These are phyloP conservation scores for Xanthoconium purpureum DNA, from an alignment of 768 basidiomycete species.

Conservation along the genomic window DNA sequence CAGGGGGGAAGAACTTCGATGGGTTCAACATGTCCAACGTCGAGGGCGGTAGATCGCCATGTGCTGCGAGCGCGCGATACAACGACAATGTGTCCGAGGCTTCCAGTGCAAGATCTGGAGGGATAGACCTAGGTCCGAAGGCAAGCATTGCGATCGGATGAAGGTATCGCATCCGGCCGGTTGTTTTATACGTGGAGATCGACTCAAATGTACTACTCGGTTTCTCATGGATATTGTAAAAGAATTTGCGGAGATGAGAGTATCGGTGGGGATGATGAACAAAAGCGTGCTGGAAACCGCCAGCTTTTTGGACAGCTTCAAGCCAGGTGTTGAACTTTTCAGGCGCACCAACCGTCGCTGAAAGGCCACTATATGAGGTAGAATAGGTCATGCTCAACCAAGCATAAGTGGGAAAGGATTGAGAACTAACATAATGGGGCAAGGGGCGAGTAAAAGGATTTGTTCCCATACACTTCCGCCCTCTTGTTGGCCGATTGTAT, in stretches of 20 bases:
- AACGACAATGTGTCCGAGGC: constrained; percentile 53
- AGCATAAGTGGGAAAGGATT: background rate
- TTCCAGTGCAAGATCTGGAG: constrained; percentile 63
- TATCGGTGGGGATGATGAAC: constrained; percentile 67
- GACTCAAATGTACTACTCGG: constrained; percentile 31
- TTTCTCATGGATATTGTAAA: constrained; percentile 40
- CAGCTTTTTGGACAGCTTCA: constrained; percentile 53
- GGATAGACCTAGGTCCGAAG: constrained; percentile 48
- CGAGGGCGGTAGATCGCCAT: constrained; percentile 22
- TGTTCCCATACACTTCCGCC: constrained; percentile 74
- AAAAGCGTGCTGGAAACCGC: constrained; percentile 57
- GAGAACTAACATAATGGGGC: constrained; percentile 61
- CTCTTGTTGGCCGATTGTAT: constrained; percentile 67
- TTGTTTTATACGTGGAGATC: constrained; percentile 36
- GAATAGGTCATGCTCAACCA: background rate
- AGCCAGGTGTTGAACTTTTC: constrained; percentile 68
- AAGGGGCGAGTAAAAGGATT: constrained; percentile 66
- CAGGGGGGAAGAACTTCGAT: constrained; percentile 40
- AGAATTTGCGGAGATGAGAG: constrained; percentile 69
- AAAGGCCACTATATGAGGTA: constrained; percentile 49
- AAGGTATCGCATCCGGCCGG: constrained; percentile 47
- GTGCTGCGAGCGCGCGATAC: constrained; percentile 41
- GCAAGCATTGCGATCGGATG: constrained; percentile 64
- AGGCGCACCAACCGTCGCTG: constrained; percentile 67
- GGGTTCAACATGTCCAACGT: constrained; percentile 38